Evolutionary conservation across 2,329 filamentous ascomycete genomes (phyloP).

Genomic region (Pestalotiopsis sp.): DNA sequence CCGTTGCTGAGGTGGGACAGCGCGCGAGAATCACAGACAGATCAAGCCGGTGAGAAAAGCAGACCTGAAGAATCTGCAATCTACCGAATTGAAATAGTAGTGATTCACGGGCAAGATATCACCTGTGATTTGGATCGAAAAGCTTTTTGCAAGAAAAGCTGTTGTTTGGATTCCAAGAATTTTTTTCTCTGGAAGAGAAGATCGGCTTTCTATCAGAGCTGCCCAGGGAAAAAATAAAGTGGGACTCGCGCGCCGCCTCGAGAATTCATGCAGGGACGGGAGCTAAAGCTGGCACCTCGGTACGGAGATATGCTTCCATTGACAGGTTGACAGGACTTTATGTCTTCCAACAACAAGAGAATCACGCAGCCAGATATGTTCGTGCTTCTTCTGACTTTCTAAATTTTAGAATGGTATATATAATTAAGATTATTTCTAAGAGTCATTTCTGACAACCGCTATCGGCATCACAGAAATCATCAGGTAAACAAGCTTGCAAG

Average conservation of each 20-base stretch:
- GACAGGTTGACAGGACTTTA: background rate
- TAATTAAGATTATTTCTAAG: no score
- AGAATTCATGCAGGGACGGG: slow-evolving; percentile 1
- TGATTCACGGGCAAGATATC: background rate
- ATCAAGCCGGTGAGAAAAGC: background rate
- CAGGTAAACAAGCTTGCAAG: no score
- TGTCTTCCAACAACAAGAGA: background rate
- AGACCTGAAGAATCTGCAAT: background rate
- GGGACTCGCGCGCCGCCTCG: background rate
- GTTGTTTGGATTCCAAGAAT: background rate
- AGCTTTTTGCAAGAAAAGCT: background rate
- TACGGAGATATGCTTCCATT: background rate
- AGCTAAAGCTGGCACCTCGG: background rate
- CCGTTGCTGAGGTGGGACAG: background rate
- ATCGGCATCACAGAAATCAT: no score
- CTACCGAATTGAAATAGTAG: background rate
- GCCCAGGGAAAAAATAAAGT: slow-evolving; percentile 5
- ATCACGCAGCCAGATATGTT: background rate
- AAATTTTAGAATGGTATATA: no score
- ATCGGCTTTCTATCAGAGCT: background rate
- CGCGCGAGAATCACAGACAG: background rate
- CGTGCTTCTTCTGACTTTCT: no score
- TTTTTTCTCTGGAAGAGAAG: background rate
- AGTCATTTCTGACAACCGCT: no score
- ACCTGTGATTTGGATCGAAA: background rate